A percentile compares a stretch with the other conserved stretches of the same genome.
These are phyloP conservation scores for Diaporthe ilicicola DNA, from an alignment of 2,329 filamentous ascomycete species.

Conservation along the genomic window DNA sequence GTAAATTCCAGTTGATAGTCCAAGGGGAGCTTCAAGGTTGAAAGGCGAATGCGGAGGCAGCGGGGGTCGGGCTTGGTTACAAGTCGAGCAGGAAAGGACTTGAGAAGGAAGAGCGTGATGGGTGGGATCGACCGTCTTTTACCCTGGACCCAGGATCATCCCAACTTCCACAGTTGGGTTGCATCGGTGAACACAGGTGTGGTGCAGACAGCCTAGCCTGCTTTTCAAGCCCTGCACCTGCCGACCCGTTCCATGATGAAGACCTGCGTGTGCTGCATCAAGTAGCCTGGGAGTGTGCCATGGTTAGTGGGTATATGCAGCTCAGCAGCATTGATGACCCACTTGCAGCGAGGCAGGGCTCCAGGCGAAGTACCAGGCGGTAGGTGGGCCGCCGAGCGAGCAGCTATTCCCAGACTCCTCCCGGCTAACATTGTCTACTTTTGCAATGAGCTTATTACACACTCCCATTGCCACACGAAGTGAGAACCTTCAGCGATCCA, in stretches of 20 bases:
- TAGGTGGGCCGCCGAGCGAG: constrained; percentile 4
- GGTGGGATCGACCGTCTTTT: constrained; percentile 30
- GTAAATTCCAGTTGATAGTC: not conserved
- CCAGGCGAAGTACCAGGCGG: not conserved
- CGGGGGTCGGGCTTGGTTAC: constrained; percentile 4
- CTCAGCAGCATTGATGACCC: constrained; percentile 20
- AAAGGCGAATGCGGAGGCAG: not conserved
- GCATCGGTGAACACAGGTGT: constrained; percentile 29
- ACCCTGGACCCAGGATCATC: constrained; percentile 30
- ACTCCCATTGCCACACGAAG: not conserved
- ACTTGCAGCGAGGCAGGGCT: constrained; percentile 27
- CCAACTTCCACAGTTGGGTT: constrained; percentile 27
- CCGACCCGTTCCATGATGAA: constrained; percentile 30
- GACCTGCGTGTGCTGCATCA: constrained; percentile 23
- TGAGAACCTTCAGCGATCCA: constrained; percentile 23
- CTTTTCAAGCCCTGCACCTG: constrained; percentile 18
- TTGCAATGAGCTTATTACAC: not conserved
- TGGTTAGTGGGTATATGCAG: constrained; percentile 19
- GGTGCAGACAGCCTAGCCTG: constrained; percentile 20
- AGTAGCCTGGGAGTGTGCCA: constrained; percentile 5
- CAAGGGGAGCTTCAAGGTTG: constrained; percentile 5
- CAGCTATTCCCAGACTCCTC: not conserved
- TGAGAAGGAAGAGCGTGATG: constrained; percentile 13
- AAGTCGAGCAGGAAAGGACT: constrained; percentile 19
- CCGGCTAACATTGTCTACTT: not conserved